These are phyloP conservation scores for Geosmithia flava DNA, from an alignment of 2,329 filamentous ascomycete species.

Conservation along the genomic window DNA sequence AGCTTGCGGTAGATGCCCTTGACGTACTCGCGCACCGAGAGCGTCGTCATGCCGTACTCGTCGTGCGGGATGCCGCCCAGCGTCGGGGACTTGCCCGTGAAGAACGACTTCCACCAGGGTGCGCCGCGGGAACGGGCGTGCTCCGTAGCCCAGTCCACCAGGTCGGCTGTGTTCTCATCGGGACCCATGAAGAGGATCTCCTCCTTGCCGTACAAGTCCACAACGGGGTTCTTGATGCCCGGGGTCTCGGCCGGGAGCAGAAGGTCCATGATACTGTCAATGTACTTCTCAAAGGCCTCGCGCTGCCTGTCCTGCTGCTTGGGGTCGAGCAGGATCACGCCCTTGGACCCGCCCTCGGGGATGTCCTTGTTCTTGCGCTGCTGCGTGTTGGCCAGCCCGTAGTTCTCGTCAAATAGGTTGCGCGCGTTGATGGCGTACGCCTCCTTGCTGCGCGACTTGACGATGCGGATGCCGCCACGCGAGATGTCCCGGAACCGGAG, in stretches of 20 bases:
- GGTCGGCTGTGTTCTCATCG: constrained; percentile 94
- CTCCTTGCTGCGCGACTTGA: constrained; percentile 94
- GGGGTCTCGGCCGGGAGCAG: constrained; percentile 81
- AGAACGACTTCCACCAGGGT: constrained; percentile 99
- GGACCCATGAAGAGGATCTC: constrained; percentile 98
- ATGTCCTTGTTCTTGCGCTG: constrained; percentile 99
- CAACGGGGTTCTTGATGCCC: constrained; percentile 97
- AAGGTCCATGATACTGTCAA: constrained; percentile 94
- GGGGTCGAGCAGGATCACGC: constrained; percentile 87
- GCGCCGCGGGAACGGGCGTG: constrained; percentile 80
- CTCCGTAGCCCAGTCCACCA: constrained; percentile 97
- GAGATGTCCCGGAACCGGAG: constrained; percentile 95
- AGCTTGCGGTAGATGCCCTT: constrained; percentile 96
- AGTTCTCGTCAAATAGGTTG: constrained; percentile 97
- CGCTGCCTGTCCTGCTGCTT: constrained; percentile 87
- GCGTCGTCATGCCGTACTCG: constrained; percentile 90
- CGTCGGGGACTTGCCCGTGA: constrained; percentile 95
- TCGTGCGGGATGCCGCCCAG: constrained; percentile 96
- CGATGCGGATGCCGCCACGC: constrained; percentile 93
- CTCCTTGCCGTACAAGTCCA: constrained; percentile 86
- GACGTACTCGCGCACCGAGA: constrained; percentile 93
- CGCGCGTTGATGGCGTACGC: constrained; percentile 93
- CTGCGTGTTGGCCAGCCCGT: constrained; percentile 94
- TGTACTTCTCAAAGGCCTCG: constrained; percentile 98
- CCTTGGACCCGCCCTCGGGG: constrained; percentile 94